Evolutionary conservation across 2,329 filamentous ascomycete species (phyloP), one percentile per base, ranked within the genome.

Genomic region (Penicillium sp.): DNA sequence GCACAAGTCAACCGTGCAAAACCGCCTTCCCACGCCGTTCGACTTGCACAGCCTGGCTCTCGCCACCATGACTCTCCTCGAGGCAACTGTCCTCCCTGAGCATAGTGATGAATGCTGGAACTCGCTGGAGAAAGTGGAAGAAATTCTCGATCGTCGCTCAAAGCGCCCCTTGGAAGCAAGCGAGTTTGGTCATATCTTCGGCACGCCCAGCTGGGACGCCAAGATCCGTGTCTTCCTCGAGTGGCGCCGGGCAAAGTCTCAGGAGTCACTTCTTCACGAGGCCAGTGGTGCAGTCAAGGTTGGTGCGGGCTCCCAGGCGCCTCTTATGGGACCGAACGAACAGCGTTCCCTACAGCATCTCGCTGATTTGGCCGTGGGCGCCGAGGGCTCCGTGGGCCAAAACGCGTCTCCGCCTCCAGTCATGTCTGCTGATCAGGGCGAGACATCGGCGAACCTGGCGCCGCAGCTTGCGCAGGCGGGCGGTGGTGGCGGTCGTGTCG

Each of bases 51-150:
- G 75, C 47, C 60, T 79, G 18, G 73, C 75, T 6, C 62, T 79
- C 35, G 75, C 76, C 18, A 70, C 75, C 9, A 75, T 79, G 68
- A 79, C 77, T 35, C 71, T 79, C 7, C 70, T 79, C 2, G 77
- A 79, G 58, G 70, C 75, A 3, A 76, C 75, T 6, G 76, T 78
- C 31, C 66, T 78, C 36, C 75, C 75, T 5, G 75, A 76, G 44
- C 64, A 74, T 47, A 60, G 72, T 2, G 70, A 66, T 47, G 71
- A 78, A 54, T 78, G 75, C 60, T 78, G 76, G 75, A 67, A 70
- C 6, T 59, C 70, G 0, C 71, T 88, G n/a, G 75, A 79, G 31
- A 81, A 80, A 53, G 82, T 84, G 4, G 81, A 84, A 54, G 73
- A 77, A 11, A 75, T 83, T 3, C 75, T 83, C 46, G 77, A 80